Evolutionary conservation across 768 basidiomycete species (phyloP).

Genomic region (Tricholoma sp.): DNA sequence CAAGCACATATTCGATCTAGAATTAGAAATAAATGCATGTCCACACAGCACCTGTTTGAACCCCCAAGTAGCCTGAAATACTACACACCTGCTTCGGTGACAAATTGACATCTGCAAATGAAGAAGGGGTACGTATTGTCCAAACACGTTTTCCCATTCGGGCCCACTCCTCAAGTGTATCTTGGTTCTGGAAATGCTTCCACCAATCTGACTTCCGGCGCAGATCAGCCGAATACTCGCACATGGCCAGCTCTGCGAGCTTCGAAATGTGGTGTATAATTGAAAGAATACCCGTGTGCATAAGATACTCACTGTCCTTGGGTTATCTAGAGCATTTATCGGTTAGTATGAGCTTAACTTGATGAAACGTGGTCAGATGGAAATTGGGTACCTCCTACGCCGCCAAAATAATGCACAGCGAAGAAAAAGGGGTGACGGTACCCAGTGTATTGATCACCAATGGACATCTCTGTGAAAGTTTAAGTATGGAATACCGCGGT

Average conservation of each 20-base stretch:
- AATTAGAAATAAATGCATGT: not conserved
- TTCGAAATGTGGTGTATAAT: slow-evolving; percentile 11
- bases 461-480: not conserved
- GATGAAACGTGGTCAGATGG: too few species aligned
- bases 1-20: slow-evolving; percentile 43
- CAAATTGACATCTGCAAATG: slow-evolving; percentile 26
- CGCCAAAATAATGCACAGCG: slow-evolving; percentile 37
- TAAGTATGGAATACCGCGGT: not conserved
- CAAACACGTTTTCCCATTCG: slow-evolving; percentile 24
- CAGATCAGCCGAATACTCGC: slow-evolving; percentile 38
- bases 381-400: slow-evolving; percentile 40
- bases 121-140: slow-evolving; percentile 33
- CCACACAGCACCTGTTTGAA: not conserved
- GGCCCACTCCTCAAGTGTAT: slow-evolving; percentile 28
- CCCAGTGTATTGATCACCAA: slow-evolving; percentile 27
- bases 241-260: slow-evolving; percentile 49
- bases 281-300: not conserved
- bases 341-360: not conserved
- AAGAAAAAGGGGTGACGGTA: slow-evolving; percentile 49
- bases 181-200: slow-evolving; percentile 22
- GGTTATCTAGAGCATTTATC: slow-evolving; percentile 29
- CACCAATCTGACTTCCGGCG: slow-evolving; percentile 38
- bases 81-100: slow-evolving; percentile 34
- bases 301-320: slow-evolving; percentile 37
- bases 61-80: too few species aligned